Base-by-base conservation (phyloP, 139 green algal genomes). In the Micromonas commoda region DNA sequence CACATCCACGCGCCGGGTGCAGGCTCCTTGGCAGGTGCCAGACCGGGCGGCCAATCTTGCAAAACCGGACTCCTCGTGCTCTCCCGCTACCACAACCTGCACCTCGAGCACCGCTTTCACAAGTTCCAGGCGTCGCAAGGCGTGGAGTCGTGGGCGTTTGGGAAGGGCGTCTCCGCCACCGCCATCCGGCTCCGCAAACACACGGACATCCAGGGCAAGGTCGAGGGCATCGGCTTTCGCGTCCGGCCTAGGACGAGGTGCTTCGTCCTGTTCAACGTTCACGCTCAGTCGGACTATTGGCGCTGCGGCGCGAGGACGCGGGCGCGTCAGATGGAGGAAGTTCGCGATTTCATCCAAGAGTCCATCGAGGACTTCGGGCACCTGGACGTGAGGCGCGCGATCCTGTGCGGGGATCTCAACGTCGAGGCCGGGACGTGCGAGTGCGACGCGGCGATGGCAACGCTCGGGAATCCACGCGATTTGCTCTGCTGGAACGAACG, bases 391-490 rank as follows among this genome's bases (percentile, higher is more conserved):
- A 9, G 13, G 9, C 16, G 4, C 61, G n/a, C n/a, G 26, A 13
- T 68, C 9, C 61, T 68, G 61, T 68, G 61, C 61, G 61, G 61
- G n/a, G 61, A 68, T 32, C 26, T 68, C 16, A 68, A 68, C 61
- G 61, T 68, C 61, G 61, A 13, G 4, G 24, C n/a, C 9, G 61
- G 61, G 5, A 32, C 61, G 61, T 13, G 28, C 4, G 61, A 68
- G 26, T 68, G 28, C 61, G 16, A 20, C 24, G n/a, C n/a, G n/a
- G 28, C 28, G 61, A 68, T 68, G 61, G 13, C 6, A 32, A 5
- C 61, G 26, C 26, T 32, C 61, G 61, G 61, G 24, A 29, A 29
- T 9, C 4, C 26, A 5, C 16, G 9, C 9, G 9, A 4, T 4
- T 5, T 16, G 26, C 20, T 68, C 24, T 29, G 26, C 28, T 68